Percentiles rank a stretch among this genome's conserved stretches.
phyloP scores from a whole-genome alignment of 306 rosid genomes.

The Betula pendula region DNA sequence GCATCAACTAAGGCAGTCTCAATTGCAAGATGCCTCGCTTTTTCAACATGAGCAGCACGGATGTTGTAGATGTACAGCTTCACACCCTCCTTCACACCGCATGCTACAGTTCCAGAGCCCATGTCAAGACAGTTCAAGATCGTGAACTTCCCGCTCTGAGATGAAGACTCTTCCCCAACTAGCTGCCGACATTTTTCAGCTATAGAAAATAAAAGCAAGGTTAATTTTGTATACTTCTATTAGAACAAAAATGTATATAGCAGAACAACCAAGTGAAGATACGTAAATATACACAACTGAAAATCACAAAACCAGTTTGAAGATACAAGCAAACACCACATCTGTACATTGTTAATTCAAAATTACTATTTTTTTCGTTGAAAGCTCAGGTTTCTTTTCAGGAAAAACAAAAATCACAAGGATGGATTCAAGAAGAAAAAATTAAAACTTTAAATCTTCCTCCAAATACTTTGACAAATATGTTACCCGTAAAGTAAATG shows the following conservation, averaged over 20 bases:
- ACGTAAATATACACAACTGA: not conserved
- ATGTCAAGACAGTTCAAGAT: slow-evolving; percentile 72
- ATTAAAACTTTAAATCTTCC: not conserved
- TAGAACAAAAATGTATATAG: slow-evolving; percentile 14
- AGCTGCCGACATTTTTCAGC: slow-evolving; percentile 90
- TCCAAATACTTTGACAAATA: not conserved
- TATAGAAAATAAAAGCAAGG: slow-evolving; percentile 24
- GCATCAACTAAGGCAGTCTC: slow-evolving; percentile 61
- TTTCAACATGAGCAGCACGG: slow-evolving; percentile 71
- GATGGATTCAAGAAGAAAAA: not conserved
- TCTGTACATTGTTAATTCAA: not conserved
- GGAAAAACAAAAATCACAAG: not conserved
- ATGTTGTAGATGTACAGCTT: slow-evolving; percentile 69
- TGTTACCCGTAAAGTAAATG: not conserved
- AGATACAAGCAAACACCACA: not conserved
- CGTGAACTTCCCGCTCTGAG: slow-evolving; percentile 78
- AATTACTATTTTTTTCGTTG: not conserved
- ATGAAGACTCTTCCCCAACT: slow-evolving; percentile 75
- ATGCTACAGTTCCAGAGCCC: slow-evolving; percentile 67
- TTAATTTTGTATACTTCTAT: not conserved
- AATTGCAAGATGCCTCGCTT: slow-evolving; percentile 46
- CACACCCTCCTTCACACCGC: slow-evolving; percentile 75
- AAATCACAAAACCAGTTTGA: not conserved
- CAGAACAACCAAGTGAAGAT: slow-evolving; percentile 2
- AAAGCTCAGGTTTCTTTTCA: not conserved